Percentiles rank a stretch among this genome's conserved stretches.
These are phyloP conservation scores for Nigrospora oryzae DNA, from an alignment of 2,329 filamentous ascomycete species.

Conservation along the genomic window DNA sequence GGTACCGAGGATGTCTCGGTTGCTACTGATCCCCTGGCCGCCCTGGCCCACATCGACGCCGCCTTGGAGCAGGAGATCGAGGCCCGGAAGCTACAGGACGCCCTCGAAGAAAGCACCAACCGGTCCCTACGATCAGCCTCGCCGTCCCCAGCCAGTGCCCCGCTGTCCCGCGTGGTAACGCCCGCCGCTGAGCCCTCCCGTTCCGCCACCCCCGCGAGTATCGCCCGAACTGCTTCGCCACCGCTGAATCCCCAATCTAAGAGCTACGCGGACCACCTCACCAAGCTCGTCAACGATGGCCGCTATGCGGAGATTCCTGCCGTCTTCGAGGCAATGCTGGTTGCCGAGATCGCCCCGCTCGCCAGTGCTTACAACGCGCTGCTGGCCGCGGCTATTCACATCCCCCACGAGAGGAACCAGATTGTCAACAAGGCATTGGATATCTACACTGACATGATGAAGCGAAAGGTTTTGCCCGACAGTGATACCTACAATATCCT, in stretches of 20 bases:
- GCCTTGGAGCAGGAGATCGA: slow-evolving; percentile 73
- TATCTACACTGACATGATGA: slow-evolving; percentile 94
- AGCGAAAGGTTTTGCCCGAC: slow-evolving; percentile 73
- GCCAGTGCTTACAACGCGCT: slow-evolving; percentile 88
- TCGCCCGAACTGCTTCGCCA: slow-evolving; percentile 50
- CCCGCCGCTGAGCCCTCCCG: slow-evolving; percentile 27
- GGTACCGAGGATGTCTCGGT: slow-evolving; percentile 25
- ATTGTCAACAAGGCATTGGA: slow-evolving; percentile 86
- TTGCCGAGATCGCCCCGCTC: slow-evolving; percentile 71
- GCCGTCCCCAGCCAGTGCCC: slow-evolving; percentile 26
- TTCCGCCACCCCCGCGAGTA: slow-evolving; percentile 33
- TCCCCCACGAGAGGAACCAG: slow-evolving; percentile 72
- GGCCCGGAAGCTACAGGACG: slow-evolving; percentile 35
- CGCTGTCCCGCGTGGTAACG: slow-evolving; percentile 29
- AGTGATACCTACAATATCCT: slow-evolving; percentile 82
- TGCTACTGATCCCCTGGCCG: slow-evolving; percentile 44
- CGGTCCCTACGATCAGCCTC: slow-evolving; percentile 27
- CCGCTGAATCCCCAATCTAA: slow-evolving; percentile 55
- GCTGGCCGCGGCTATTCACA: slow-evolving; percentile 72
- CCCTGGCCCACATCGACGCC: slow-evolving; percentile 75
- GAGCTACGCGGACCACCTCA: slow-evolving; percentile 70
- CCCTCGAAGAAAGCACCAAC: slow-evolving; percentile 25
- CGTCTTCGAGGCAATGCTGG: slow-evolving; percentile 84
- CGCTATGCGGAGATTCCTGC: slow-evolving; percentile 83
- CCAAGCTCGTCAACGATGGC: slow-evolving; percentile 60